These are phyloP conservation scores for Metschnikowia anglica DNA, from an alignment of 805 yeast genomes.

Conservation along the genomic window DNA sequence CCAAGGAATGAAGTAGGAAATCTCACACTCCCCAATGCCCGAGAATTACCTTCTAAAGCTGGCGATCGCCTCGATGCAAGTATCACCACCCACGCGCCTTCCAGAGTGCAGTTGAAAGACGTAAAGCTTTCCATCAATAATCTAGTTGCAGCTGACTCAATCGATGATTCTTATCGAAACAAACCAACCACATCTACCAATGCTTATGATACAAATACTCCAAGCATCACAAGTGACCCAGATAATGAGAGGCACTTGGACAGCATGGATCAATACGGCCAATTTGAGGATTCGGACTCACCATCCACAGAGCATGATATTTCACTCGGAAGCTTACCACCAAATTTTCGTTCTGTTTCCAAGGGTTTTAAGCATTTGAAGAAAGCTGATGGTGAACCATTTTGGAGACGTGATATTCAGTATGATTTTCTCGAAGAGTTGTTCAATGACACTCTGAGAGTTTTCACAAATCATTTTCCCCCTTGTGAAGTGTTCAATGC, in stretches of 20 bases:
- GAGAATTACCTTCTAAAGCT: not conserved
- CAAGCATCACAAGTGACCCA: not conserved
- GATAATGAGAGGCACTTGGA: not conserved
- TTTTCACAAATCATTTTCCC: slow-evolving; percentile 65
- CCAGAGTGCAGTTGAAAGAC: not conserved
- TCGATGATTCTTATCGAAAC: not conserved
- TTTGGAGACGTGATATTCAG: slow-evolving; percentile 86
- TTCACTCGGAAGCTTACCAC: slow-evolving; percentile 10
- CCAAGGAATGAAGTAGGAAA: not conserved
- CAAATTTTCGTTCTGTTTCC: slow-evolving; percentile 16
- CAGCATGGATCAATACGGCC: slow-evolving; percentile 1
- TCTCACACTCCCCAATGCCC: not conserved
- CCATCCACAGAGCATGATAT: not conserved
- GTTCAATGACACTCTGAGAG: slow-evolving; percentile 60
- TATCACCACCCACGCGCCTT: not conserved
- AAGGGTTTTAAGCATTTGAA: slow-evolving; percentile 62
- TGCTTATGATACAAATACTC: not conserved
- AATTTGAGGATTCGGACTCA: slow-evolving; percentile 1
- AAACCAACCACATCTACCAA: not conserved
- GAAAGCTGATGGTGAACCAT: slow-evolving; percentile 88
- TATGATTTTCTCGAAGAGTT: slow-evolving; percentile 68
- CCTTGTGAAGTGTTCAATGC: slow-evolving; percentile 39
- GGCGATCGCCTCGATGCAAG: not conserved
- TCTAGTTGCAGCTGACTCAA: slow-evolving; percentile 3
- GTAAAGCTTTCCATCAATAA: slow-evolving; percentile 4